Base-by-base conservation (phyloP, 1,139 yeast genomes). In the Candida buenavistaensis region DNA sequence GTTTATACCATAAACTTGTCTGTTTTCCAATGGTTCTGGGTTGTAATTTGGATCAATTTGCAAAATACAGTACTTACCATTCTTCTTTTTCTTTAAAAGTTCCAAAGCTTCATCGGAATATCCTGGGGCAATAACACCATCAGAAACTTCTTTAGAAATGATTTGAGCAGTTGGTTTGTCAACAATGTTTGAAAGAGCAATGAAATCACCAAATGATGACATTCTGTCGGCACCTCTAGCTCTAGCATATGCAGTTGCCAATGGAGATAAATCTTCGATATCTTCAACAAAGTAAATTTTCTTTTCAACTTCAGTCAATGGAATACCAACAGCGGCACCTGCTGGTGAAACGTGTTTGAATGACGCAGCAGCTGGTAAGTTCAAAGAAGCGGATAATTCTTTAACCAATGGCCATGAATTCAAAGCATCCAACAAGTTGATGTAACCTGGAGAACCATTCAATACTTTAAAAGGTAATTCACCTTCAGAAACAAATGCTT, bases 141-240 rank as follows among this genome's bases (percentile, higher is more conserved):
- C 98, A 28, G 95, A 83, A 30, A 92, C 98, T 72, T 92, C 98
- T 68, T 87, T 88, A 41, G 97, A 85, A 61, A 92, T 92, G 66
- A 92, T 92, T 66, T 86, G 86, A 38, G 98, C 98, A 41, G 98
- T 92, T 59, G 97, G 90, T 39, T 85, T 72, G 63, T 92, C 98
- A 47, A 92, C 98, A 65, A 86, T 87, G 73, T 90, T 90, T 43
- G 97, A 88, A 47, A 92, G 75, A 37, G 98, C 98, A 57, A 92
- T 92, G 76, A 90, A 92, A 68, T 92, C 98, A 59, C 98, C 98
- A 58, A 92, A 92, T 11, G 96, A 87, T 10, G 97, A 89, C 98
- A 92, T 92, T 76, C 98, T 84, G 70, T 92, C 98, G 48, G 98
- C 98, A 63, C 98, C 98, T 68, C 98, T 85, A 37, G 98, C 98